Percentiles rank a stretch among this genome's conserved stretches.
Evolutionary conservation across 1,284 basidiomycete genomes (phyloP).

Genomic region (Cryptococcus floricola): DNA sequence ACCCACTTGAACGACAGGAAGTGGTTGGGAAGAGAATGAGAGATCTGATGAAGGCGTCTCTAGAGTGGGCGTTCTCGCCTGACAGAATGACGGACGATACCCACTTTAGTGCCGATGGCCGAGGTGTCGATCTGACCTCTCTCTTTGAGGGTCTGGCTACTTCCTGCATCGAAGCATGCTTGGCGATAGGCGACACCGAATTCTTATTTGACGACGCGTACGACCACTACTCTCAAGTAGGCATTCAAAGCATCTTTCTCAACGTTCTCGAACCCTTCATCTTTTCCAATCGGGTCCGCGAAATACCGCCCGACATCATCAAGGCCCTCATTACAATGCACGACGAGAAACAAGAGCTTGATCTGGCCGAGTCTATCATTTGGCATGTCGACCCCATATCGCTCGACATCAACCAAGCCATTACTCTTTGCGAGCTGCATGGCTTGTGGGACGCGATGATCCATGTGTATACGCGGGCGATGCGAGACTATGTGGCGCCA

Average conservation of each 20-base stretch:
- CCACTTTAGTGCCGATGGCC: slow-evolving; percentile 72
- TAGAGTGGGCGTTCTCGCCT: slow-evolving; percentile 87
- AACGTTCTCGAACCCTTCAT: slow-evolving; percentile 79
- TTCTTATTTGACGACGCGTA: slow-evolving; percentile 92
- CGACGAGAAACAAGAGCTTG: slow-evolving; percentile 66
- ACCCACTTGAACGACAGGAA: slow-evolving; percentile 56
- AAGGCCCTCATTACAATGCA: slow-evolving; percentile 79
- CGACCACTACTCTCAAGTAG: slow-evolving; percentile 78
- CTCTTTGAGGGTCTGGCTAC: slow-evolving; percentile 85
- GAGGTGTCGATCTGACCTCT: slow-evolving; percentile 85
- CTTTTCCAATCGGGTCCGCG: slow-evolving; percentile 65
- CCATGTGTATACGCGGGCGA: slow-evolving; percentile 84
- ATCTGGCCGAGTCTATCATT: slow-evolving; percentile 80
- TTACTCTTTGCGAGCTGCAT: slow-evolving; percentile 76
- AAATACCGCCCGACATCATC: slow-evolving; percentile 79
- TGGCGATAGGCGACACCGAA: slow-evolving; percentile 72
- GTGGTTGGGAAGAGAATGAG: slow-evolving; percentile 73
- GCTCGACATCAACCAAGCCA: slow-evolving; percentile 90
- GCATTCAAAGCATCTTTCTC: slow-evolving; percentile 85
- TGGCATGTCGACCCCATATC: slow-evolving; percentile 92
- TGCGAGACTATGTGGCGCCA: slow-evolving; percentile 85
- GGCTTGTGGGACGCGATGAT: slow-evolving; percentile 89
- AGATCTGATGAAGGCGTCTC: slow-evolving; percentile 81
- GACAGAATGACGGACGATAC: slow-evolving; percentile 87
- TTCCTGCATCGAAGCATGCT: slow-evolving; percentile 75